Percentiles rank a stretch among this genome's conserved stretches.
phyloP scores from a whole-genome alignment of 2,329 filamentous ascomycete species.

The Cladosporium sp. region DNA sequence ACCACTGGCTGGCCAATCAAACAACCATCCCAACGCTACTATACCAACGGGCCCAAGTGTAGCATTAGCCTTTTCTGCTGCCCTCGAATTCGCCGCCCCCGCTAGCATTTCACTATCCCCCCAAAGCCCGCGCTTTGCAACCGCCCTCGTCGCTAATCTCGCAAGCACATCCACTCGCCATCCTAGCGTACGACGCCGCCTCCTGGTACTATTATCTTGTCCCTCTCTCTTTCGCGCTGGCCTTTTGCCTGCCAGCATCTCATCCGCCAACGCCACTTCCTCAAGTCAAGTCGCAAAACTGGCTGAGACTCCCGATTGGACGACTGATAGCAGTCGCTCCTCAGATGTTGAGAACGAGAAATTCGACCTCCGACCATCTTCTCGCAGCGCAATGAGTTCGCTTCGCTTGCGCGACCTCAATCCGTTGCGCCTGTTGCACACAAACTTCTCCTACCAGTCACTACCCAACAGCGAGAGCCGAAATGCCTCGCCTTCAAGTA shows the following conservation, averaged over 20 bases:
- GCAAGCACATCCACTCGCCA: not conserved
- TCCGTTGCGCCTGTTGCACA: conserved; percentile 42
- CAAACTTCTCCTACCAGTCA: conserved; percentile 44
- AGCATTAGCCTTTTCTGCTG: too few relatives aligned
- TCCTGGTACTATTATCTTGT: not conserved
- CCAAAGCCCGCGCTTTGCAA: not conserved
- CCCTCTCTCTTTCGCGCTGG: too few relatives aligned
- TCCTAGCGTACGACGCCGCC: not conserved
- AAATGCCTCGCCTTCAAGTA: conserved; percentile 8
- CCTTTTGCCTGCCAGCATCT: too few relatives aligned
- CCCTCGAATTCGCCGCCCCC: too few relatives aligned
- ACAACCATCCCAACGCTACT: too few relatives aligned
- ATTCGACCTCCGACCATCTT: conserved; percentile 10
- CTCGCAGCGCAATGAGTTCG: conserved; percentile 21
- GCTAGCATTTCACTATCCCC: not conserved
- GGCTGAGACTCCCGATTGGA: conserved; percentile 12
- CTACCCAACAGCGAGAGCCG: conserved; percentile 30
- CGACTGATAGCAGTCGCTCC: conserved; percentile 14
- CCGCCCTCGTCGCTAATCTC: not conserved
- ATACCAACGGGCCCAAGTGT: too few relatives aligned
- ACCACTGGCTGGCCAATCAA: too few relatives aligned
- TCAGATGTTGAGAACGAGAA: conserved; percentile 18
- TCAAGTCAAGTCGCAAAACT: conserved; percentile 15
- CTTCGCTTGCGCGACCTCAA: conserved; percentile 39
- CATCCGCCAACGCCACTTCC: too few relatives aligned